A percentile compares a stretch with the other conserved stretches of the same genome.
Evolutionary conservation across 768 basidiomycete species (phyloP).

Genomic region (Tulasnella sp.): DNA sequence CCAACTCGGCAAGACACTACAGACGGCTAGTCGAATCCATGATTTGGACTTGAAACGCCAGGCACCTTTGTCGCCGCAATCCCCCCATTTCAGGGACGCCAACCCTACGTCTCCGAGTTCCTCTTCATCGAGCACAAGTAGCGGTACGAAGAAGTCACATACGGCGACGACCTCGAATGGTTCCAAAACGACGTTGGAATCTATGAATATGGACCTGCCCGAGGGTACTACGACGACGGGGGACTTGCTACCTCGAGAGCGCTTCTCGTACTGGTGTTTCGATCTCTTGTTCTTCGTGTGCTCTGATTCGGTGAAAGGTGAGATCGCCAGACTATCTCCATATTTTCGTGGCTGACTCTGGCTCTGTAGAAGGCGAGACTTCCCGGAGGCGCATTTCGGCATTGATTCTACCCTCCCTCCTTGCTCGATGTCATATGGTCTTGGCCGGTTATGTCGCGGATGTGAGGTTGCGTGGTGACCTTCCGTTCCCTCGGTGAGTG

Average conservation of each 20-base stretch:
- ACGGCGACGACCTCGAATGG: background rate
- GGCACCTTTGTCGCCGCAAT: background rate
- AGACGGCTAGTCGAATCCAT: conserved; percentile 57
- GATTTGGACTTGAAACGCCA: conserved; percentile 25
- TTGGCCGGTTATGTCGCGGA: conserved; percentile 73
- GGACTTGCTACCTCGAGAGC: conserved; percentile 52
- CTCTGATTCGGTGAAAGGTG: conserved; percentile 51
- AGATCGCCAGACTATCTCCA: conserved; percentile 7
- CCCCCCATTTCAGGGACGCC: no score
- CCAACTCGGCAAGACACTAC: conserved; percentile 56
- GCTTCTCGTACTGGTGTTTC: conserved; percentile 89
- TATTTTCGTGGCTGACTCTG: background rate
- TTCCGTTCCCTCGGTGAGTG: conserved; percentile 73
- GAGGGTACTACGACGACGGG: conserved; percentile 50
- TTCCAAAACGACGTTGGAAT: background rate
- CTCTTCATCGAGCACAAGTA: no score
- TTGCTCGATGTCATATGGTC: conserved; percentile 60
- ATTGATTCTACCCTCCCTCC: conserved; percentile 53
- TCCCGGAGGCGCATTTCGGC: conserved; percentile 58
- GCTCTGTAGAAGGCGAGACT: conserved; percentile 42
- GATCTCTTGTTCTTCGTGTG: conserved; percentile 76
- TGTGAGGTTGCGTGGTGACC: conserved; percentile 64
- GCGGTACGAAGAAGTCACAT: no score
- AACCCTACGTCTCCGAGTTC: background rate
- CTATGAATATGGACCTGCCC: background rate